Conservation (phyloP, 345 rosid species). For the Camelina neglecta region DNA sequence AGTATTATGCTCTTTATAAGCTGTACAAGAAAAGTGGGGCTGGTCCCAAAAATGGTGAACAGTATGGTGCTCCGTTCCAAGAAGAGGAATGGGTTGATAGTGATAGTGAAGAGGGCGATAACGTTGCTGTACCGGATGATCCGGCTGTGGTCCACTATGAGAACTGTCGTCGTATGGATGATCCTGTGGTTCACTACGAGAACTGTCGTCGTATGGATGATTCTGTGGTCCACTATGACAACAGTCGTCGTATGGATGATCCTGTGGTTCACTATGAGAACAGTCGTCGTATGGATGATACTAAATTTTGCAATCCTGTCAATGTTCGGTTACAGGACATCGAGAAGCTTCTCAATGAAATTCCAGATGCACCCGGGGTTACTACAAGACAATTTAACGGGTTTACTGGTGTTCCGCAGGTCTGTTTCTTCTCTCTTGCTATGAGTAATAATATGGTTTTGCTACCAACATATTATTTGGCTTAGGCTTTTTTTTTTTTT, state of each 20-base stretch:
- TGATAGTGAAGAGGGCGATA: conserved; percentile 18
- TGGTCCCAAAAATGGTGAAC: conserved; percentile 97
- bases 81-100: conserved; percentile 90
- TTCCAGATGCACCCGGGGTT: conserved; percentile 32
- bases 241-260: neutral
- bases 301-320: conserved; percentile 5
- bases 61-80: conserved; percentile 92
- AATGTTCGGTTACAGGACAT: conserved; percentile 29
- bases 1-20: conserved; percentile 91
- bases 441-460: neutral
- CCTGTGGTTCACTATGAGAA: conserved; percentile 16
- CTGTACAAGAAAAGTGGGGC: conserved; percentile 91
- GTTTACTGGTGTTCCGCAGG: conserved; percentile 16
- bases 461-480: neutral
- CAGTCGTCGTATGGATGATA: neutral
- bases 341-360: conserved; percentile 13
- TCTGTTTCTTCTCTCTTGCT: conserved; percentile 10
- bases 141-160: neutral
- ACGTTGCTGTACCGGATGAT: neutral
- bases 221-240: neutral
- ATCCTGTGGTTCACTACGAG: neutral
- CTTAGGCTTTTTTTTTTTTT: neutral
- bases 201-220: neutral
- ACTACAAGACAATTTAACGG: neutral
- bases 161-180: neutral